phyloP scores from a whole-genome alignment of 2,329 filamentous ascomycete genomes.

The Podosphaera xanthii region DNA sequence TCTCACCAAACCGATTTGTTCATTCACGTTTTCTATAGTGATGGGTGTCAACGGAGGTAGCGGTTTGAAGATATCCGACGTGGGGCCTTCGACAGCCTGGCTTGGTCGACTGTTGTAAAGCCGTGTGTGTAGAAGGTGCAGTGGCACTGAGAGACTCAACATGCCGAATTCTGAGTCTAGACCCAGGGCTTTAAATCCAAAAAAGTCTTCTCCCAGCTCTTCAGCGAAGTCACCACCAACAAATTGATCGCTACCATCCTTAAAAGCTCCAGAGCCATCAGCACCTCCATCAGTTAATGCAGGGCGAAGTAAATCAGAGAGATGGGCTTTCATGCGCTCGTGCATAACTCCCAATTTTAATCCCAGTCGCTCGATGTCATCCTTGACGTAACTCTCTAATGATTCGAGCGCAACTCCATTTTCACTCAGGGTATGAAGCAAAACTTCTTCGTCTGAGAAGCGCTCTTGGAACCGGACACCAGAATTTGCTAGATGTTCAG shows the following conservation, averaged over 20 bases:
- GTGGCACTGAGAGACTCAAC: conserved; percentile 68
- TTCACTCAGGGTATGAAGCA: conserved; percentile 67
- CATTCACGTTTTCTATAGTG: conserved; percentile 51
- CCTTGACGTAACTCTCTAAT: conserved; percentile 70
- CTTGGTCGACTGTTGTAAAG: conserved; percentile 67
- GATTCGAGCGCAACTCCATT: conserved; percentile 63
- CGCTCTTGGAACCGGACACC: conserved; percentile 32
- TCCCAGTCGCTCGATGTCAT: conserved; percentile 74
- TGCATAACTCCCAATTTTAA: conserved; percentile 65
- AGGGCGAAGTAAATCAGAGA: conserved; percentile 80
- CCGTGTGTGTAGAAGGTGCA: conserved; percentile 81
- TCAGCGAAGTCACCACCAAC: conserved; percentile 92
- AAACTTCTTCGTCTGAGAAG: conserved; percentile 63
- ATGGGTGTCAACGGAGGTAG: conserved; percentile 54
- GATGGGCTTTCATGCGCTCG: conserved; percentile 80
- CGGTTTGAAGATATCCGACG: conserved; percentile 32
- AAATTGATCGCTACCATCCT: conserved; percentile 92
- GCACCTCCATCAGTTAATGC: conserved; percentile 59
- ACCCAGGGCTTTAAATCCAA: conserved; percentile 88
- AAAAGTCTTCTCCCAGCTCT: conserved; percentile 96
- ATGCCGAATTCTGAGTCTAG: conserved; percentile 79
- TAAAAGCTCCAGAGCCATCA: conserved; percentile 78
- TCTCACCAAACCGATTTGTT: conserved; percentile 69
- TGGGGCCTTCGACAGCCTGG: conserved; percentile 33
- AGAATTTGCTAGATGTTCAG: conserved; percentile 18